Evolutionary conservation across 1,139 yeast species (phyloP), one percentile per base, ranked within the genome.

Genomic region (Suhomyces maxii): DNA sequence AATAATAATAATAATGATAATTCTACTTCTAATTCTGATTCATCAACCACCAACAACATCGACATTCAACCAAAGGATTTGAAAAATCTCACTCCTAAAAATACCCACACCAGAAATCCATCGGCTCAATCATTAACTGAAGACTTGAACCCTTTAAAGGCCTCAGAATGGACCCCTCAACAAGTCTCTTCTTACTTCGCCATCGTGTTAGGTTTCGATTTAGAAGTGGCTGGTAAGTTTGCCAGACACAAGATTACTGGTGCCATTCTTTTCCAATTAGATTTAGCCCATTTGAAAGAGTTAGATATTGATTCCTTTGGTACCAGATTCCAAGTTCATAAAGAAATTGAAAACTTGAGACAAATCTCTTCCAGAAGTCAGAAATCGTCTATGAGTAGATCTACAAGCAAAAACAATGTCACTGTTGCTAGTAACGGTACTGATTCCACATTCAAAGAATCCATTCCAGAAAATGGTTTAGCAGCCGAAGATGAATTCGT

Each of bases 301-400:
- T 73, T 93, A 49, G 99, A 91, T 52, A 93, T 93, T 44, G 79
- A 83, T 46, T 88, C 96, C 3, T 93, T 93, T 71, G 99, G 99
- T 23, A 91, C 97, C 1, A 76, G 99, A 50, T 93, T 90, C 67
- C 97, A 91, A 65, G 81, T 95, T 37, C 84, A 84, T 64, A 89
- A 89, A 62, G 96, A 89, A 63, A 91, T 93, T 58, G 96, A 89
- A 63, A 79, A 82, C 39, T 76, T 91, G 55, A 73, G 74, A 51
- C 64, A 69, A 43, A 57, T 64, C 32, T 45, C 60, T 26, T 38
- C 53, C 8, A 48, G 53, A 35, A 51, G 55, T 33, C 61, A 53
- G n/a, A 49, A 51, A 31, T 50, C 49, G 26, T 44, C 54, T 8
- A 36, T 53, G 36, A 53, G 56, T 37, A 48, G 55, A 10, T 44